A percentile compares a stretch with the other conserved stretches of the same genome.
Conservation (phyloP, 75 land plant species). For the Cryptomeria japonica region DNA sequence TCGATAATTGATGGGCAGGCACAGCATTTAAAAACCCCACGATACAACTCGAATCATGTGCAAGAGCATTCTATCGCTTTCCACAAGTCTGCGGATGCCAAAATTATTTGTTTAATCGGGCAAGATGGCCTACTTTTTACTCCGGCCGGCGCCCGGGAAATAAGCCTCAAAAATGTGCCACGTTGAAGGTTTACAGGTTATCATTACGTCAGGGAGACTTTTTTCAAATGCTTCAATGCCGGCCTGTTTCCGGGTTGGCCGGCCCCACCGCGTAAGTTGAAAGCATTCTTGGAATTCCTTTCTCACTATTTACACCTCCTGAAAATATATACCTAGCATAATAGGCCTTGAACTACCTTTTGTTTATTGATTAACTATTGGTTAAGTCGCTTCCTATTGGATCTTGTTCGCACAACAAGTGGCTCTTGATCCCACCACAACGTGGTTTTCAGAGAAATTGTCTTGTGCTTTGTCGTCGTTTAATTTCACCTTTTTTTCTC, state of each 20-base stretch:
- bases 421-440: neutral
- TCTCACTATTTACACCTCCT: constrained; percentile 1
- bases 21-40: neutral
- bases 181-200: neutral
- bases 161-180: neutral
- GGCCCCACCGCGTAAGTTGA: constrained; percentile 7
- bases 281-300: constrained; percentile 1
- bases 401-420: neutral
- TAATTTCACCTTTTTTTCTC: neutral
- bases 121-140: neutral
- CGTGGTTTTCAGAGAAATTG: constrained; percentile 10
- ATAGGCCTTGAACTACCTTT: neutral
- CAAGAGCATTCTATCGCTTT: constrained; percentile 10
- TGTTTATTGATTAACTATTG: neutral
- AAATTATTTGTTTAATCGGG: neutral
- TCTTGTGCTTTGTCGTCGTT: constrained; percentile 1
- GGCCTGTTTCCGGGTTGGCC: constrained; percentile 12
- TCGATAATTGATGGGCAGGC: neutral
- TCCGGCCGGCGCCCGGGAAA: constrained; percentile 14
- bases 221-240: constrained; percentile 13
- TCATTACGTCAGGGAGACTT: neutral
- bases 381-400: neutral
- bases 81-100: constrained; percentile 11
- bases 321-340: no score
- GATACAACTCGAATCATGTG: constrained; percentile 14